Evolutionary conservation across 169 alveolate genomes (phyloP).

Genomic region (Plasmodium vinckei): DNA sequence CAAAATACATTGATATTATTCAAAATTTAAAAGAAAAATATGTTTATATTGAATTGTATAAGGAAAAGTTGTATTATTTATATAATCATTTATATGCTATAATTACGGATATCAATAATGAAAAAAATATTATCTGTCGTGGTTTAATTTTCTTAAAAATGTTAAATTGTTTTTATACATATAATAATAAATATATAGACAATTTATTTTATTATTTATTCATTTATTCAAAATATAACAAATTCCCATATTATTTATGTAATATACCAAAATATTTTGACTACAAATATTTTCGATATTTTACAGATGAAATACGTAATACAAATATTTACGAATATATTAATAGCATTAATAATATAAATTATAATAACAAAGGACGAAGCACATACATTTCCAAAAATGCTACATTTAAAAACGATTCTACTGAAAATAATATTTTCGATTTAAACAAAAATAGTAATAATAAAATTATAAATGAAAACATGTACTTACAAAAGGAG

Average conservation of each 20-base stretch:
- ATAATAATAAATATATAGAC: constrained; percentile 36
- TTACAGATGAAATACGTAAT: constrained; percentile 11
- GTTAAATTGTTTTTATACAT: constrained; percentile 40
- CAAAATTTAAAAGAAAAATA: constrained; percentile 26
- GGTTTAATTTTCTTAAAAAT: constrained; percentile 32
- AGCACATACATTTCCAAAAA: neutral
- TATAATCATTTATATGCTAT: constrained; percentile 47
- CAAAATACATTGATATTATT: constrained; percentile 24
- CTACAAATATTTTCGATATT: constrained; percentile 36
- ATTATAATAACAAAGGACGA: neutral
- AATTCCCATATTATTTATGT: constrained; percentile 55
- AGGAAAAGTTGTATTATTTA: constrained; percentile 38
- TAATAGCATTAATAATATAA: neutral
- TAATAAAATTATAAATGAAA: constrained; percentile 26
- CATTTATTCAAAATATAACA: constrained; percentile 55
- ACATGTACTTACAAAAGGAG: constrained; percentile 18
- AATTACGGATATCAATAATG: constrained; percentile 55
- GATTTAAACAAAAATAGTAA: neutral
- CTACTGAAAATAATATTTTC: neutral
- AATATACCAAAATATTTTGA: constrained; percentile 45
- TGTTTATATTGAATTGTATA: constrained; percentile 23
- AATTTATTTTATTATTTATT: constrained; percentile 64
- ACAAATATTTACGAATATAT: neutral
- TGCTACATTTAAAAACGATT: neutral
- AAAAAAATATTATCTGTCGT: constrained; percentile 66